Conservation (phyloP, 805 yeast genomes). For the Kodamaea leandrae region DNA sequence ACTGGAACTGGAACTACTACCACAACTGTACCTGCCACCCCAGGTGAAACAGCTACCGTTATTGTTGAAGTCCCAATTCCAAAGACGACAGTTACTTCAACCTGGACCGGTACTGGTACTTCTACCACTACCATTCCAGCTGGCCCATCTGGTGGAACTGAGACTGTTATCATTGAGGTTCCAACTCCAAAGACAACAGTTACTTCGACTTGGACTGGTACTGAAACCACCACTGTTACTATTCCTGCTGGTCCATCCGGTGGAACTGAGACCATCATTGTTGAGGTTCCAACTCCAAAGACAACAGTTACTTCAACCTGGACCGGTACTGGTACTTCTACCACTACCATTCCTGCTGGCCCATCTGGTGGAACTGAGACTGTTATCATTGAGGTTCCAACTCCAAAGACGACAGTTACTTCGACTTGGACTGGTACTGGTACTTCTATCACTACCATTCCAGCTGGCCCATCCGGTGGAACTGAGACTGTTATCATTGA, state of each 20-base stretch:
- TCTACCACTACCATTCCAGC: constrained; percentile 12
- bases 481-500: constrained; percentile 7
- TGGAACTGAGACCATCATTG: constrained; percentile 11
- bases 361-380: constrained; percentile 12
- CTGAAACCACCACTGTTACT: constrained; percentile 5
- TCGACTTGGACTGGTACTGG: constrained; percentile 9
- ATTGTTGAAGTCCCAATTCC: constrained; percentile 14
- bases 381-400: constrained; percentile 11
- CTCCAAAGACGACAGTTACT: constrained; percentile 7
- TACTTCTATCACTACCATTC: constrained; percentile 6
- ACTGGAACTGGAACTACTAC: constrained; percentile 6
- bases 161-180: constrained; percentile 11
- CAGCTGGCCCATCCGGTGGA: background rate
- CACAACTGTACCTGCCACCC: constrained; percentile 1
- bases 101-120: constrained; percentile 13
- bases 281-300: constrained; percentile 13
- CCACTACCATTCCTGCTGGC: constrained; percentile 10
- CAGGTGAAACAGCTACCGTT: constrained; percentile 15
- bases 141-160: constrained; percentile 5
- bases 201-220: constrained; percentile 14
- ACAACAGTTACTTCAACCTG: constrained; percentile 14
- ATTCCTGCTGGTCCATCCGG: constrained; percentile 5
- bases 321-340: constrained; percentile 16
- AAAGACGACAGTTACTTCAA: constrained; percentile 8
- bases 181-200: constrained; percentile 8